Evolutionary conservation across 2,329 filamentous ascomycete species (phyloP), one percentile per base, ranked within the genome.

Genomic region (Colletotrichum sp.): DNA sequence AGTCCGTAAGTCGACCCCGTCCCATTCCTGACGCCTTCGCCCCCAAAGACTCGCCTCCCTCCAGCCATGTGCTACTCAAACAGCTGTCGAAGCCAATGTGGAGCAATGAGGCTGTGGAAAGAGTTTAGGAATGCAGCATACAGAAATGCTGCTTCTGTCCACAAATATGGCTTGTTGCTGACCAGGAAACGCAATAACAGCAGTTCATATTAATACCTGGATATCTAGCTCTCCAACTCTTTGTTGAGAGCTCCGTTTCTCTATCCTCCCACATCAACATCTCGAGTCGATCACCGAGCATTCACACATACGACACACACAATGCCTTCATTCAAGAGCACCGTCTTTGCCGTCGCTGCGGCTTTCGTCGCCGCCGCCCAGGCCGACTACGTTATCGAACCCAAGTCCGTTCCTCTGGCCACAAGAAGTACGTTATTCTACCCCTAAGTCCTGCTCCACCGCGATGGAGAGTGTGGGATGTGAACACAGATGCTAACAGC

Each of bases 321-420:
- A 48, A 93, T 93, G 91, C 87, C 86, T 80, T 91, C 89, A 34
- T 82, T 91, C 82, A 89, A 87, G 82, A 84, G 87, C 77, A 84
- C 88, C 76, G 79, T 91, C 78, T 80, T 93, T 84, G 89, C 91
- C 78, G 83, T 89, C 79, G 91, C 90, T 80, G 82, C 89, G 55
- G 86, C 89, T 77, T 84, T 93, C 77, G 82, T 89, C 78, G 84
- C 88, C 34, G 82, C 87, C 75, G 89, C 91, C 78, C 88, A 90
- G 78, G 88, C 88, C 77, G 87, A 92, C 80, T 92, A 92, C 81
- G 78, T 79, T 36, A 93, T 96, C 82, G 88, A 94, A 68, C 94
- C 94, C 6, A 79, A 86, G 19, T 89, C 84, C 36, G 93, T 96
- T 4, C 81, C 88, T 69, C 78, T 91, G 44, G 78, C 85, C 63